Conservation (phyloP, 106 monocot genomes). For the Ottelia alismoides region DNA sequence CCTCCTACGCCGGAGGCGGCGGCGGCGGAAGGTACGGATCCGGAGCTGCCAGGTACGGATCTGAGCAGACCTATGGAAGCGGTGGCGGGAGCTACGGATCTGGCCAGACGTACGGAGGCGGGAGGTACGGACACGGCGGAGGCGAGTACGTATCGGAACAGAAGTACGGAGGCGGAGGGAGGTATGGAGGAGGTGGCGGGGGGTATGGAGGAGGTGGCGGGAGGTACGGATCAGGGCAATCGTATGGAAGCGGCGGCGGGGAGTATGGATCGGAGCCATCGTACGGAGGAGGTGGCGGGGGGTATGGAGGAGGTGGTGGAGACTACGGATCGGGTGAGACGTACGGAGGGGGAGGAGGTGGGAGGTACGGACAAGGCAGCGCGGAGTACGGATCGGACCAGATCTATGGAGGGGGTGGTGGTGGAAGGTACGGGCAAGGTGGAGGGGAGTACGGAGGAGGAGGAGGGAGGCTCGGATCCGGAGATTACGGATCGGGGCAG, state of each 20-base stretch:
- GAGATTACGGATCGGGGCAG: too few relatives aligned
- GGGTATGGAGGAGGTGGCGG: too few relatives aligned
- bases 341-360: conserved; percentile 1
- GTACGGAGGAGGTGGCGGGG: conserved; percentile 10
- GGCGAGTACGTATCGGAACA: neutral
- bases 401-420: too few relatives aligned
- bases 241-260: too few relatives aligned
- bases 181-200: too few relatives aligned
- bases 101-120: conserved; percentile 8
- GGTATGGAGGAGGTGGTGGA: too few relatives aligned
- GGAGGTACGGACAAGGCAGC: neutral
- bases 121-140: neutral
- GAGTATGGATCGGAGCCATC: too few relatives aligned
- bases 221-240: too few relatives aligned
- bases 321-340: conserved; percentile 1
- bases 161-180: neutral
- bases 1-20: conserved; percentile 29
- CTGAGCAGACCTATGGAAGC: conserved; percentile 5
- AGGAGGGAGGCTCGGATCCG: too few relatives aligned
- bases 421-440: too few relatives aligned
- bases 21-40: conserved; percentile 35
- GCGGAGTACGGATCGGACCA: neutral
- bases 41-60: neutral
- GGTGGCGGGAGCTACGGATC: conserved; percentile 11
- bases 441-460: too few relatives aligned